These are phyloP conservation scores for Nemania serpens DNA, from an alignment of 2,329 filamentous ascomycete genomes.

Conservation along the genomic window DNA sequence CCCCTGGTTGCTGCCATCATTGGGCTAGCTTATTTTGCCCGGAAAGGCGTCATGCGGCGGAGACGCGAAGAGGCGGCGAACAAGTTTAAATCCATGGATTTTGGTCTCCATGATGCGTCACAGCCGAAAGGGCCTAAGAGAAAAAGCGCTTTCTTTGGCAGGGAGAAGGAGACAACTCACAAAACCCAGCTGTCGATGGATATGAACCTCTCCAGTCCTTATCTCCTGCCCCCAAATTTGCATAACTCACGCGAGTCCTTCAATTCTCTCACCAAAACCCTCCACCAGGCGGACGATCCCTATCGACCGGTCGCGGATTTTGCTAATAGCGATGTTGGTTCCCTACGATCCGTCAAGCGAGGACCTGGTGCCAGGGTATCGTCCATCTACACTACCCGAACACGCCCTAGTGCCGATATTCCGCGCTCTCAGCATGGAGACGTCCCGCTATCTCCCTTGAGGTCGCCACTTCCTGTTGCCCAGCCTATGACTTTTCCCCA, in stretches of 20 bases:
- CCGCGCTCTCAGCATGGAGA: constrained; percentile 49
- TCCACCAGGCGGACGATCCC: constrained; percentile 79
- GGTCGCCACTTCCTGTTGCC: constrained; percentile 34
- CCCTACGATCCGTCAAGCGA: constrained; percentile 57
- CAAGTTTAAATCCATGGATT: constrained; percentile 89
- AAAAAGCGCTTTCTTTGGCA: constrained; percentile 55
- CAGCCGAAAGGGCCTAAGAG: constrained; percentile 48
- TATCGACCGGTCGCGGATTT: constrained; percentile 71
- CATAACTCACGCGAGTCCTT: constrained; percentile 84
- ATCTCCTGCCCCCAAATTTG: constrained; percentile 84
- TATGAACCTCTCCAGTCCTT: constrained; percentile 80
- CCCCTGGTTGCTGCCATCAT: constrained; percentile 70
- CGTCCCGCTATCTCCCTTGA: constrained; percentile 46
- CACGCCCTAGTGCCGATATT: constrained; percentile 44
- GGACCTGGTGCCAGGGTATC: constrained; percentile 43
- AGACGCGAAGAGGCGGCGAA: constrained; percentile 80
- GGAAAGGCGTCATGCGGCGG: constrained; percentile 74
- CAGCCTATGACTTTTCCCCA: constrained; percentile 27
- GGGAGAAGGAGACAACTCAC: constrained; percentile 57
- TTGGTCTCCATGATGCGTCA: constrained; percentile 72
- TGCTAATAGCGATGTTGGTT: constrained; percentile 59
- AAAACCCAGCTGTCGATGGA: constrained; percentile 69
- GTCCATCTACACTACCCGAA: constrained; percentile 50
- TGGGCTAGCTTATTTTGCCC: constrained; percentile 77
- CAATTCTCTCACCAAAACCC: constrained; percentile 78